Base-by-base conservation (phyloP, 495 filamentous ascomycete genomes). In the Penicillium paxilli region DNA sequence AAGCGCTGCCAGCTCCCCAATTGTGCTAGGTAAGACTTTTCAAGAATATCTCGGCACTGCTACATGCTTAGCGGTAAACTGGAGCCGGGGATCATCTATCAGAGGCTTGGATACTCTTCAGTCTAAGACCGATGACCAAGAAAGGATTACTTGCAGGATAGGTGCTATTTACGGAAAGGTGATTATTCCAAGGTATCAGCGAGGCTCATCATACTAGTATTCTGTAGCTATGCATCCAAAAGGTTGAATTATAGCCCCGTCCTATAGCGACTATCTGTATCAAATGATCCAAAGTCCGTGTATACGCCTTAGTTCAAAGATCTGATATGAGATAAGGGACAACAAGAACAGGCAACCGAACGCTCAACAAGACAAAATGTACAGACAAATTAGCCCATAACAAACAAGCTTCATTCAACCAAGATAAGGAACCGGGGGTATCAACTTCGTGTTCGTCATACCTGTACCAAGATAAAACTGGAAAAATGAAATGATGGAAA, bases 401-500 rank as follows among this genome's bases (percentile, higher is more conserved):
- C 44, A 48, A 37, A 22, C 2, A 23, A 44, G 37, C 47, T 49
- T 51, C n/a, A 44, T 14, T 50, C 44, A 52, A 49, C 52, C 40
- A 24, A 53, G 55, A 60, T 59, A 61, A 41, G 44, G 57, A 56
- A n/a, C n/a, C 57, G 52, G 58, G 64, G 72, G 63, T 75, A 75
- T 77, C 64, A 71, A 62, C 66, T 41, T 74, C 71, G 71, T 73
- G 67, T 73, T 57, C 67, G 52, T 70, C 63, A 51, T 68, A 59
- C 70, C 63, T 57, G 47, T 56, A 62, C 48, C 60, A 65, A 25
- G 6, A 38, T 19, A 38, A 14, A 38, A 38, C 35, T 38, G 59
- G 54, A 50, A 59, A 25, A 60, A 51, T 33, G 60, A 62, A 59
- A 56, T 7, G 5, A 5, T 28, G 5, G 33, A 17, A n/a, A 51